Conservation (phyloP, 352 stramenopile genomes). For the Globisporangium emineosum region DNA sequence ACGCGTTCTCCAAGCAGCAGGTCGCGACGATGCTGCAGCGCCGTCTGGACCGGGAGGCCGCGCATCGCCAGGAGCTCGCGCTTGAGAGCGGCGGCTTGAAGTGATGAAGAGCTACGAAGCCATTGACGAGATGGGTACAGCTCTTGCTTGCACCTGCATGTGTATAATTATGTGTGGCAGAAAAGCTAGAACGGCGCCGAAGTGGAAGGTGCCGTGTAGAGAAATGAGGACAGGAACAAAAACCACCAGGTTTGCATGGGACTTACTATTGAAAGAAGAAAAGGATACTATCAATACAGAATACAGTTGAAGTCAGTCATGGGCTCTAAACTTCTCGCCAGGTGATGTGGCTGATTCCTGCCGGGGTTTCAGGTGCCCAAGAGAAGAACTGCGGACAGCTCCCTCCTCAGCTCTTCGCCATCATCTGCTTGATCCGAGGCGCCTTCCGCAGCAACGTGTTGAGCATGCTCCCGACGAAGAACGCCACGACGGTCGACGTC, state of each 20-base stretch:
- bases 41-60: background rate
- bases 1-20: constrained; percentile 14
- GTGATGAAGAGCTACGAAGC: constrained; percentile 1
- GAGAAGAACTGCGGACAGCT: background rate
- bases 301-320: background rate
- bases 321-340: background rate
- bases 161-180: constrained; percentile 10
- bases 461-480: constrained; percentile 83
- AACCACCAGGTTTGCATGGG: background rate
- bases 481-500: constrained; percentile 86
- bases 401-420: constrained; percentile 20
- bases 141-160: constrained; percentile 1
- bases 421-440: constrained; percentile 66
- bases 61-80: background rate
- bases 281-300: constrained; percentile 1
- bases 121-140: background rate
- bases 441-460: constrained; percentile 76
- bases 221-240: background rate
- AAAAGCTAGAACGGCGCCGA: constrained; percentile 6
- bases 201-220: constrained; percentile 4
- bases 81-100: constrained; percentile 9
- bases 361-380: background rate
- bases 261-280: constrained; percentile 2
- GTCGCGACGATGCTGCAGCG: constrained; percentile 11
- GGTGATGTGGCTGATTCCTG: background rate